phyloP scores from a whole-genome alignment of 2,329 filamentous ascomycete species.

The Endoconidiophora polonica region DNA sequence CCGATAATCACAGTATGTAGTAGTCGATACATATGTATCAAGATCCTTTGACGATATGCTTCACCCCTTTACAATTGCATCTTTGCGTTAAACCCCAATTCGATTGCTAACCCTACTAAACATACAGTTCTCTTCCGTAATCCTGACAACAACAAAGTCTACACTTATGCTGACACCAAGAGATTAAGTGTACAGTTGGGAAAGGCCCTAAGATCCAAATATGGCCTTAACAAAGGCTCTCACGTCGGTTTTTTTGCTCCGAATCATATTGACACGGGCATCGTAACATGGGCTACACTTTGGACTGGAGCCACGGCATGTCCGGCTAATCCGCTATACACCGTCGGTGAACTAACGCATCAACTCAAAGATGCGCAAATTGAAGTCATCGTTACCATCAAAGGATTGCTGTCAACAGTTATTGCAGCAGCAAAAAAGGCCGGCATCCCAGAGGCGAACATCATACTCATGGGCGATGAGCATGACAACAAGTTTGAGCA shows the following conservation, averaged over 20 bases:
- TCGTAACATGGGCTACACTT: slow-evolving; percentile 58
- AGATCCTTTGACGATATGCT: background rate
- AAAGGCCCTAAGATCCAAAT: slow-evolving; percentile 55
- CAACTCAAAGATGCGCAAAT: slow-evolving; percentile 68
- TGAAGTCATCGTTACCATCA: slow-evolving; percentile 59
- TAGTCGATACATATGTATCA: background rate
- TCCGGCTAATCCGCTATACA: slow-evolving; percentile 83
- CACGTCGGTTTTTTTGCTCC: slow-evolving; percentile 70
- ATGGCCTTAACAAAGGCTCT: slow-evolving; percentile 69
- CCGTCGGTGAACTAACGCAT: slow-evolving; percentile 63
- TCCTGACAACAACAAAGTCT: slow-evolving; percentile 46
- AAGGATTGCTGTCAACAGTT: slow-evolving; percentile 46
- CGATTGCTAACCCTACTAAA: slow-evolving; percentile 1
- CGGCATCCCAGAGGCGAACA: slow-evolving; percentile 52
- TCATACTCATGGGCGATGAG: slow-evolving; percentile 60
- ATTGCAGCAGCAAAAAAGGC: slow-evolving; percentile 50
- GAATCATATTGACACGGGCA: slow-evolving; percentile 70
- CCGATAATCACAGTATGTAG: slow-evolving; percentile 53
- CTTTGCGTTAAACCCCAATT: background rate
- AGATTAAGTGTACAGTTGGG: slow-evolving; percentile 58
- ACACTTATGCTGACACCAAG: slow-evolving; percentile 55
- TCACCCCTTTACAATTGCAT: background rate
- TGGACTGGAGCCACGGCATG: slow-evolving; percentile 72
- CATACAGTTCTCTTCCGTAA: slow-evolving; percentile 59
- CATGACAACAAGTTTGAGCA: slow-evolving; percentile 50